Base-by-base conservation (phyloP, 257 asterid species). In the Lithospermum erythrorhizon region DNA sequence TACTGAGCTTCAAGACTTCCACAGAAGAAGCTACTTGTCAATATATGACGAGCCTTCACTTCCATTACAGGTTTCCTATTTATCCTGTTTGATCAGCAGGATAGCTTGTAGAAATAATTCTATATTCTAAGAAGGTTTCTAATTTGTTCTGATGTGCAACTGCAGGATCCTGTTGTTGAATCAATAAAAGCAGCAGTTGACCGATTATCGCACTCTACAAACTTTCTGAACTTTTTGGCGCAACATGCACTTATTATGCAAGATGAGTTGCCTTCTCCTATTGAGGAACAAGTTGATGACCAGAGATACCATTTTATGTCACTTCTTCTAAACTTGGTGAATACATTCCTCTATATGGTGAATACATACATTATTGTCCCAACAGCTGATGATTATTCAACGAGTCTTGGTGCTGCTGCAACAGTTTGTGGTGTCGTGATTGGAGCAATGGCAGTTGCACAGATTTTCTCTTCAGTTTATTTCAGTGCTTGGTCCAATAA, bases 401-500 rank as follows among this genome's bases (percentile, higher is more conserved):
- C 70, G 79, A 89, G 97, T 79, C 98, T 93, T 69, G 95, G 97
- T 53, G 98, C 98, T 55, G 94, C 97, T 35, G 83, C 98, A 61
- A 93, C 98, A n/a, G 98, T 93, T 60, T 93, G 98, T 74, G 98
- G 98, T 57, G 66, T 93, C 49, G 95, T 93, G 35, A 93, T 93
- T 62, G 98, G 98, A 65, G 72, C 98, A 58, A 93, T 93, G 98
- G 98, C 98, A 55, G 89, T 93, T 21, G 98, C 98, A 51, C 98
- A 93, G 68, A 70, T 93, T 70, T 93, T 93, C 74, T 89, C 99
- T 53, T 93, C 99, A 13, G 97, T 93, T 73, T 93, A 93, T 75
- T 93, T 93, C 81, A 89, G 99, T 68, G 96, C 99, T 63, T 93
- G 99, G 99, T 93, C 99, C 41, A 93, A 93, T 72, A 93, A 73